Evolutionary conservation across 164 flowering plant genomes (phyloP).

Genomic region (Vitis rupestris): DNA sequence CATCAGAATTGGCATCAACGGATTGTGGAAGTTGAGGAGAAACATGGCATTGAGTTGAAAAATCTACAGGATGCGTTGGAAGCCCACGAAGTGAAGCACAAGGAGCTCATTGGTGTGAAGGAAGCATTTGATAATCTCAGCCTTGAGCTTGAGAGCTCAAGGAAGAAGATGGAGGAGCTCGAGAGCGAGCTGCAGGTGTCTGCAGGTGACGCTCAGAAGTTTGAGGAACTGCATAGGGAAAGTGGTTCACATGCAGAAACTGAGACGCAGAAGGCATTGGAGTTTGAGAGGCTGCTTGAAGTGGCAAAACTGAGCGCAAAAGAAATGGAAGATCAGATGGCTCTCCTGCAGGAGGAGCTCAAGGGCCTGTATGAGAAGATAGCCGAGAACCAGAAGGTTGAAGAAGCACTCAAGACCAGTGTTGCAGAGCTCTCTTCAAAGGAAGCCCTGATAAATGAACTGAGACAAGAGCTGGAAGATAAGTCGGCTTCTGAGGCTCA

Average conservation of each 20-base stretch:
- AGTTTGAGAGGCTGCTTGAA: conserved; percentile 71
- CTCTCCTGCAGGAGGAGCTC: conserved; percentile 60
- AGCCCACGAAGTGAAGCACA: conserved; percentile 59
- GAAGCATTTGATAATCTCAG: conserved; percentile 58
- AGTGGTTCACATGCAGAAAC: conserved; percentile 61
- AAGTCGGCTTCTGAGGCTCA: conserved; percentile 53
- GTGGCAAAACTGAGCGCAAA: conserved; percentile 51
- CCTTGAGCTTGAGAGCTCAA: conserved; percentile 67
- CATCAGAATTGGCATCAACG: conserved; percentile 56
- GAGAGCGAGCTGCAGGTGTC: conserved; percentile 59
- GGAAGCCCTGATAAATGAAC: conserved; percentile 43
- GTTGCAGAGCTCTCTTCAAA: conserved; percentile 47
- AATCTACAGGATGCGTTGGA: conserved; percentile 59
- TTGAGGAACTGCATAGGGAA: conserved; percentile 63
- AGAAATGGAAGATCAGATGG: conserved; percentile 70
- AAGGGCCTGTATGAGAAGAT: conserved; percentile 64
- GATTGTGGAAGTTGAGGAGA: conserved; percentile 50
- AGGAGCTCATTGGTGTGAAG: conserved; percentile 62
- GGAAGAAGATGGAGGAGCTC: conserved; percentile 58
- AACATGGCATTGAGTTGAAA: conserved; percentile 42
- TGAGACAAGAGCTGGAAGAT: conserved; percentile 53
- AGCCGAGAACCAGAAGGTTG: conserved; percentile 57
- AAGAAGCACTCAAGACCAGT: conserved; percentile 58
- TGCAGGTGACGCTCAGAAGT: conserved; percentile 51
- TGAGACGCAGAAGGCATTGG: conserved; percentile 62